Evolutionary conservation across 495 filamentous ascomycete genomes (phyloP).

Genomic region (Amorphotheca resinae): DNA sequence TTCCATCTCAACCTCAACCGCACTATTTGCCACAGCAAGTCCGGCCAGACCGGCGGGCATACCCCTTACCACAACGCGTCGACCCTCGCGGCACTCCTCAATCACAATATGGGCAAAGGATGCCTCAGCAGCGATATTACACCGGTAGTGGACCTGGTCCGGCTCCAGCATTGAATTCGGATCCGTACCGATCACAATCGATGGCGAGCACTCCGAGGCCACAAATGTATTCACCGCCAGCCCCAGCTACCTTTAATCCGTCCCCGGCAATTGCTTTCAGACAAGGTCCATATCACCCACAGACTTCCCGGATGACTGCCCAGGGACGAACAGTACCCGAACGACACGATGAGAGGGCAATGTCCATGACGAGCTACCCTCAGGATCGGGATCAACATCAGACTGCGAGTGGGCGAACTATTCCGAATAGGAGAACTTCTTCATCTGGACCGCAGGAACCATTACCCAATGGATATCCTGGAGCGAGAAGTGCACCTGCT

Average conservation of each 20-base stretch:
- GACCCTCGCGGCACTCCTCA: constrained; percentile 50
- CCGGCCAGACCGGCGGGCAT: constrained; percentile 41
- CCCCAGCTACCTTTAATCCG: constrained; percentile 45
- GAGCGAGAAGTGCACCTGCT: constrained; percentile 15
- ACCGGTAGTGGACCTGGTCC: constrained; percentile 40
- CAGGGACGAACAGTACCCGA: constrained; percentile 87
- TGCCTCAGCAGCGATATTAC: constrained; percentile 40
- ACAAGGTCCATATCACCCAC: constrained; percentile 53
- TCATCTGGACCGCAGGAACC: constrained; percentile 11
- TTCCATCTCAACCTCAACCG: constrained; percentile 44
- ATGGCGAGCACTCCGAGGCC: constrained; percentile 63
- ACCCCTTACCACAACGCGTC: constrained; percentile 54
- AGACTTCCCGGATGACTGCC: constrained; percentile 65
- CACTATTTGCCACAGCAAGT: constrained; percentile 52
- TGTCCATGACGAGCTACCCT: constrained; percentile 86
- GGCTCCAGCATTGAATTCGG: constrained; percentile 62
- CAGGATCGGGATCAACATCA: constrained; percentile 55
- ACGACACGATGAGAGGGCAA: constrained; percentile 80
- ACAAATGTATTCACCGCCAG: constrained; percentile 47
- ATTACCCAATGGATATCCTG: constrained; percentile 12
- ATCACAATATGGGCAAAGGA: constrained; percentile 42
- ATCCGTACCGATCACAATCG: constrained; percentile 82
- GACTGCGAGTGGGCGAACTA: constrained; percentile 82
- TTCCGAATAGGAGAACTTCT: constrained; percentile 46
- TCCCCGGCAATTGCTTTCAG: constrained; percentile 62